Conservation (phyloP, 371 early-diverging fungal genomes). For the Apophysomyces variabilis region DNA sequence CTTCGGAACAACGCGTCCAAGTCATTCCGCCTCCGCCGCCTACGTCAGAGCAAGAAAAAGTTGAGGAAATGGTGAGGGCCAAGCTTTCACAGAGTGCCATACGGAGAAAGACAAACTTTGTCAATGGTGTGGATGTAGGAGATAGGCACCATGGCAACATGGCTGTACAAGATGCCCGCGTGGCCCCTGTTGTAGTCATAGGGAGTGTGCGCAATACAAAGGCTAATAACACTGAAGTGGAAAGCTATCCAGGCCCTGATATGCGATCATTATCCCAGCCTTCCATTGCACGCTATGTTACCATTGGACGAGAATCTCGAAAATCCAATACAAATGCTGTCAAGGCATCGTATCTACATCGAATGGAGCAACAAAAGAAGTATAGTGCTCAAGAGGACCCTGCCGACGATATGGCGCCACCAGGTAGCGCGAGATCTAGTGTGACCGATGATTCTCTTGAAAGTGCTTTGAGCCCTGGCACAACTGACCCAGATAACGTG, state of each 20-base stretch:
- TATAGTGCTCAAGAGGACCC: conserved; percentile 18
- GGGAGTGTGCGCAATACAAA: conserved; percentile 24
- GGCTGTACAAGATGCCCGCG: conserved; percentile 29
- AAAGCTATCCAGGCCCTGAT: not conserved
- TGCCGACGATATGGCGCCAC: not conserved
- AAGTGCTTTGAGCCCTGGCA: conserved; percentile 42
- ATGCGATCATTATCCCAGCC: conserved; percentile 9
- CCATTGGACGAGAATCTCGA: conserved; percentile 3
- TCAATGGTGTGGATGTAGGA: conserved; percentile 28
- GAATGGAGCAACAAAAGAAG: conserved; percentile 14
- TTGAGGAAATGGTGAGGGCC: conserved; percentile 36
- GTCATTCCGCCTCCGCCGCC: conserved; percentile 41
- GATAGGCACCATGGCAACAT: conserved; percentile 32
- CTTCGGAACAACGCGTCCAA: conserved; percentile 30
- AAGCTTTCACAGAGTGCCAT: conserved; percentile 35
- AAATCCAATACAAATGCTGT: conserved; percentile 2
- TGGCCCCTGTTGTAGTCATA: conserved; percentile 37
- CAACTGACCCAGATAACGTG: conserved; percentile 21
- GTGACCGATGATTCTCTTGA: conserved; percentile 42
- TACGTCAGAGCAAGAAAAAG: conserved; percentile 33
- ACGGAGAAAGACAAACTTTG: conserved; percentile 26
- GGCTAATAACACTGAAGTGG: not conserved
- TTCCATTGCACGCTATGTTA: conserved; percentile 13
- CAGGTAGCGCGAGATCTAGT: conserved; percentile 6
- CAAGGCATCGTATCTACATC: conserved; percentile 15